phyloP scores from a whole-genome alignment of 441 rosid species.

The Corymbia citriodora region DNA sequence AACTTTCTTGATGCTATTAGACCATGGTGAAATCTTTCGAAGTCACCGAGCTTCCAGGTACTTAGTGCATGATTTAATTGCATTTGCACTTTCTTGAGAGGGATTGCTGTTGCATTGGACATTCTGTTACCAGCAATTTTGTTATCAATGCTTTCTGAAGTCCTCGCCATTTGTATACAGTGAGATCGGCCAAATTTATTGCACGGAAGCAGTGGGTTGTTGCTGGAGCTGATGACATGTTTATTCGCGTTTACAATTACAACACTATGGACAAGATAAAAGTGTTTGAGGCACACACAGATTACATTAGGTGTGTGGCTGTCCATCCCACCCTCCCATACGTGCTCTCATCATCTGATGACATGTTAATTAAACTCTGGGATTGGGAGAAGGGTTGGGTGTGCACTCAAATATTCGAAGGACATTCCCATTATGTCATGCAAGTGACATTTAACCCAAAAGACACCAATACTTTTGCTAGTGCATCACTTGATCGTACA shows the following conservation, averaged over 20 bases:
- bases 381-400: conserved; percentile 93
- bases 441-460: conserved; percentile 80
- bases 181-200: conserved; percentile 77
- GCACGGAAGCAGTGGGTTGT: conserved; percentile 83
- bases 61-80: background rate
- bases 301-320: conserved; percentile 72
- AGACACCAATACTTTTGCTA: conserved; percentile 73
- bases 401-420: conserved; percentile 69
- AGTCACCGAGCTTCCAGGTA: conserved; percentile 9
- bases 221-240: conserved; percentile 81
- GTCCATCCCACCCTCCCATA: conserved; percentile 81
- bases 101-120: background rate
- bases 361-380: conserved; percentile 93
- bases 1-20: background rate
- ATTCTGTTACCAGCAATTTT: background rate
- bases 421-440: conserved; percentile 92
- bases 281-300: conserved; percentile 84
- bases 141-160: background rate
- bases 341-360: conserved; percentile 81
- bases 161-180: conserved; percentile 26
- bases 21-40: conserved; percentile 5
- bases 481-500: conserved; percentile 87
- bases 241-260: conserved; percentile 70
- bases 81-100: background rate
- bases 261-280: conserved; percentile 69